These are phyloP conservation scores for Scenedesmus sp. DNA, from an alignment of 163 green algal genomes.

Conservation along the genomic window DNA sequence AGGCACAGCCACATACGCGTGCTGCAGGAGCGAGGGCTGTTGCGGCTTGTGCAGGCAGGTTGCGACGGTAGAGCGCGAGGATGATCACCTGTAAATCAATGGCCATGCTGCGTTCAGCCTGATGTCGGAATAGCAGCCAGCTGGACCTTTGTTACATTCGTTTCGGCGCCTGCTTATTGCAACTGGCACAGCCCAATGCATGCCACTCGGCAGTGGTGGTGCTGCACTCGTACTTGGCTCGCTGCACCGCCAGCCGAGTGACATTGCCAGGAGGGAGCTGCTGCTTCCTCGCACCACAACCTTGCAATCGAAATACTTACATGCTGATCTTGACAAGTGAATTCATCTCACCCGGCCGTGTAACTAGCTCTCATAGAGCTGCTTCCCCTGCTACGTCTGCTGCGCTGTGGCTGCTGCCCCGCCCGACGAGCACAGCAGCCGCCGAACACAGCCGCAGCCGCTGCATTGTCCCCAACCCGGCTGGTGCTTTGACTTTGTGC, in stretches of 20 bases:
- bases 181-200: too few species aligned
- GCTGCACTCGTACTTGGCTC: too few species aligned
- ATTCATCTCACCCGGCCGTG: neutral
- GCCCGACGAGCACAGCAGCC: neutral
- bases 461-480: constrained; percentile 22
- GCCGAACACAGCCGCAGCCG: constrained; percentile 24
- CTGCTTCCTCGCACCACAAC: too few species aligned
- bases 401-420: neutral
- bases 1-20: neutral
- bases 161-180: too few species aligned
- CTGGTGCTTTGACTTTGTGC: constrained; percentile 3
- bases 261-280: too few species aligned
- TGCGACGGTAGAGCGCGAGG: neutral
- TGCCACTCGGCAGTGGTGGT: too few species aligned
- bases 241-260: too few species aligned
- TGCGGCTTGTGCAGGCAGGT: neutral
- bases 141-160: too few species aligned
- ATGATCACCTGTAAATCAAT: neutral
- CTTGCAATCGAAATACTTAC: too few species aligned
- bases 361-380: neutral
- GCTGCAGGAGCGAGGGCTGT: neutral
- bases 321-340: too few species aligned
- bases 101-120: too few species aligned
- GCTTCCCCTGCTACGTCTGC: neutral
- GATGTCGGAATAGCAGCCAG: too few species aligned